Conservation (phyloP, 192 early-diverging fungal genomes). For the Coemansia umbellata region DNA sequence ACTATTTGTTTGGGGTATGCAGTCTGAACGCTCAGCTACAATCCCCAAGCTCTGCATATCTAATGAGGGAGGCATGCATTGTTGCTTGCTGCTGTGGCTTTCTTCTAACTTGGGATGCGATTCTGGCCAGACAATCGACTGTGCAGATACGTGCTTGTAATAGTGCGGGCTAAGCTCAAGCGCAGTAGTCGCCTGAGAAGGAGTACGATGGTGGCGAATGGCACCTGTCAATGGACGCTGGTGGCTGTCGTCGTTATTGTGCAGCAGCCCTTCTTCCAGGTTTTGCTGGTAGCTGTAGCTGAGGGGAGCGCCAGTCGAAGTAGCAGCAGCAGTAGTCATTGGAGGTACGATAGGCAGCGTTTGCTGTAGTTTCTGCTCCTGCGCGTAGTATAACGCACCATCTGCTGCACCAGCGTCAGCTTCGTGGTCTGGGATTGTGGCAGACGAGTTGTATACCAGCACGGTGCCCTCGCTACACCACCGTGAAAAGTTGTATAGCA, state of each 20-base stretch:
- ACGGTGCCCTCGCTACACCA: slow-evolving; percentile 25
- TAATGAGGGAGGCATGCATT: neutral
- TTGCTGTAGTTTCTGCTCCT: neutral
- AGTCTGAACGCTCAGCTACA: neutral
- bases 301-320: neutral
- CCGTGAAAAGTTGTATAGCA: slow-evolving; percentile 42
- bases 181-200: slow-evolving; percentile 11
- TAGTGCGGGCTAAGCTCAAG: slow-evolving; percentile 8
- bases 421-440: neutral
- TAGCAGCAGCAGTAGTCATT: neutral
- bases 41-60: neutral
- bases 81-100: neutral
- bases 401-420: neutral
- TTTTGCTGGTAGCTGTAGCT: neutral
- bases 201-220: neutral
- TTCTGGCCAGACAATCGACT: slow-evolving; percentile 27
- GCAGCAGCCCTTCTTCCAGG: neutral
- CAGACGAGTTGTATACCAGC: slow-evolving; percentile 12
- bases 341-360: neutral
- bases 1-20: neutral
- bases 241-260: neutral
- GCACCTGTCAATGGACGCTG: neutral
- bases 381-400: neutral
- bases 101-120: neutral
- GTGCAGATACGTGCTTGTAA: slow-evolving; percentile 4